phyloP scores from a whole-genome alignment of 768 basidiomycete genomes.

The Tulasnella sp. region DNA sequence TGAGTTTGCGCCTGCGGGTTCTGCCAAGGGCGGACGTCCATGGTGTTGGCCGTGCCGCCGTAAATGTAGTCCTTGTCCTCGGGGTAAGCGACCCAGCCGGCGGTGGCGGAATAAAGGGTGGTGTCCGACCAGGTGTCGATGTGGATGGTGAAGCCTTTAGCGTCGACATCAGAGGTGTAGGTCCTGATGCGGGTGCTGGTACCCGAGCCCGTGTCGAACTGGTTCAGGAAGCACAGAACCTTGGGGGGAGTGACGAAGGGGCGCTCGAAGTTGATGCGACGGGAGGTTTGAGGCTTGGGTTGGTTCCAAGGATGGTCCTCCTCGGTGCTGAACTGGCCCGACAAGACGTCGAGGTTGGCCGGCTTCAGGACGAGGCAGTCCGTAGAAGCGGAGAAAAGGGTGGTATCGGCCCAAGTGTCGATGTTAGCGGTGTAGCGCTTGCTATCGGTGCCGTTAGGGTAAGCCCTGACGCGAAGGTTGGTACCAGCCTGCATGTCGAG shows the following conservation, averaged over 20 bases:
- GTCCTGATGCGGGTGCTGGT: not conserved
- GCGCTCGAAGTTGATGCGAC: not conserved
- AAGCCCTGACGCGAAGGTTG: no score
- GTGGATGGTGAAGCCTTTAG: not conserved
- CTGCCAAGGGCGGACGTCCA: not conserved
- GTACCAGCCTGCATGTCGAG: no score
- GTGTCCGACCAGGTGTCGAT: not conserved
- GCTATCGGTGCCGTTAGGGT: no score
- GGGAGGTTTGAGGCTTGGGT: not conserved
- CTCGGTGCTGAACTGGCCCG: not conserved
- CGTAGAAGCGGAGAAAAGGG: no score
- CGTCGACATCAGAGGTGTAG: not conserved
- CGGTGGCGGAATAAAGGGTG: not conserved
- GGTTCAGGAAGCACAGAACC: not conserved
- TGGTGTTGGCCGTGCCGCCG: not conserved
- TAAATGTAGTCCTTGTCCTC: not conserved
- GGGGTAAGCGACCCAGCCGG: not conserved
- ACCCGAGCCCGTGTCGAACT: not conserved
- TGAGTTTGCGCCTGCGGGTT: not conserved
- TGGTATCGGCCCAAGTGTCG: no score
- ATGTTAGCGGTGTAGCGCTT: no score
- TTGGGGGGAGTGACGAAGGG: not conserved
- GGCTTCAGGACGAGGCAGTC: not conserved
- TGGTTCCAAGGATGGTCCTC: no score
- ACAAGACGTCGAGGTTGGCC: not conserved